Percentiles rank a stretch among this genome's conserved stretches.
Conservation (phyloP, 1,139 yeast species). For the Scheffersomyces segobiensis region DNA sequence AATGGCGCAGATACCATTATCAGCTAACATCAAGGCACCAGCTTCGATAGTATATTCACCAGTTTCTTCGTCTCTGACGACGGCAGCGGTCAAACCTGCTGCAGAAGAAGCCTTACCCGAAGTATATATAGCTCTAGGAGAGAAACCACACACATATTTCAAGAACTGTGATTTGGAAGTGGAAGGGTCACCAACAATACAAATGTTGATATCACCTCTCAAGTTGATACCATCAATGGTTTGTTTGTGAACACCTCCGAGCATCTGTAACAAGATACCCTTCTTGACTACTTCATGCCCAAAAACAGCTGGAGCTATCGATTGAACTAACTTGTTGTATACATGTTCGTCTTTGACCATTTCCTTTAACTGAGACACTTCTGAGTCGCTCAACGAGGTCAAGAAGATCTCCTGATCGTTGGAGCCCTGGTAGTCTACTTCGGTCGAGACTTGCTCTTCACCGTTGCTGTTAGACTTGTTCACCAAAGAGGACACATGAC, state of each 20-base stretch:
- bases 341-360: conserved; percentile 92
- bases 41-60: conserved; percentile 98
- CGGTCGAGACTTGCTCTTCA: conserved; percentile 25
- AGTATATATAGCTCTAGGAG: conserved; percentile 94
- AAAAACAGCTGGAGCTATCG: conserved; percentile 95
- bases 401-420: conserved; percentile 79
- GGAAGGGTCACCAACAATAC: conserved; percentile 98
- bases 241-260: conserved; percentile 95
- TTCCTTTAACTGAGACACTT: conserved; percentile 77
- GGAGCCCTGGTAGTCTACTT: conserved; percentile 34
- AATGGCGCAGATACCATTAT: conserved; percentile 97
- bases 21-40: conserved; percentile 98
- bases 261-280: conserved; percentile 82
- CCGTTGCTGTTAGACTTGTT: conserved; percentile 46
- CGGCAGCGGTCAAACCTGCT: conserved; percentile 98
- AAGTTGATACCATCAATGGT: conserved; percentile 94
- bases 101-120: conserved; percentile 99
- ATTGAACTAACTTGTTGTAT: conserved; percentile 80
- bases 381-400: conserved; percentile 77
- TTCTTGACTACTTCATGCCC: conserved; percentile 95
- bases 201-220: conserved; percentile 95
- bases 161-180: conserved; percentile 96
- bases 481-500: conserved; percentile 71
- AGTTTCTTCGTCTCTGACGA: conserved; percentile 95
- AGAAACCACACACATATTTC: conserved; percentile 87